These are phyloP conservation scores for Venturia asperata DNA, from an alignment of 2,329 filamentous ascomycete species.

Conservation along the genomic window DNA sequence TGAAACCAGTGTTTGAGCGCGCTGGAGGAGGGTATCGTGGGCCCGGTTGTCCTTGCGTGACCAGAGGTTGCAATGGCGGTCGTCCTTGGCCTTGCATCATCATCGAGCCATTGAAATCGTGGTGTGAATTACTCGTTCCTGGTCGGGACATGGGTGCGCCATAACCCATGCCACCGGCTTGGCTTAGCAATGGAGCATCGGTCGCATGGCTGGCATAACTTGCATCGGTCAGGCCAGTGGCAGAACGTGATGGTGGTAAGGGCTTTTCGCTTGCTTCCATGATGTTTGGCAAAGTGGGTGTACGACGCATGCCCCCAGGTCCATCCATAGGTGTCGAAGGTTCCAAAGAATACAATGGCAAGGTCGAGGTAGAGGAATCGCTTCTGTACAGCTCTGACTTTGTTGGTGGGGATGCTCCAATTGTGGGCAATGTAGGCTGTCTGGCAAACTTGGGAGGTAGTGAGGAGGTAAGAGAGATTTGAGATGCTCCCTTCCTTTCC, in stretches of 20 bases:
- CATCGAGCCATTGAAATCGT: slow-evolving; percentile 16
- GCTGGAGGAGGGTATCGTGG: slow-evolving; percentile 7
- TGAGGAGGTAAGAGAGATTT: neutral
- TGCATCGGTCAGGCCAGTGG: slow-evolving; percentile 45
- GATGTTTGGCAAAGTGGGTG: slow-evolving; percentile 38
- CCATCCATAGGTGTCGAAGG: slow-evolving; percentile 47
- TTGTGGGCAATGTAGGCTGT: slow-evolving; percentile 61
- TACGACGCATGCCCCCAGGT: slow-evolving; percentile 24
- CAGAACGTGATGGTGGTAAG: slow-evolving; percentile 44
- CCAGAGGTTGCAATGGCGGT: neutral
- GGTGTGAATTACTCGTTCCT: slow-evolving; percentile 3
- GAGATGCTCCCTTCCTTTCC: slow-evolving; percentile 37
- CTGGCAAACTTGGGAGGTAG: slow-evolving; percentile 39
- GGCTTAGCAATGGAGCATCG: slow-evolving; percentile 54
- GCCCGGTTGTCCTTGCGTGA: neutral
- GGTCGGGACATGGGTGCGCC: slow-evolving; percentile 22
- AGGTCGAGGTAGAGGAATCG: slow-evolving; percentile 53
- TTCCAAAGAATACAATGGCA: slow-evolving; percentile 57
- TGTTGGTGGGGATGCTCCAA: slow-evolving; percentile 49
- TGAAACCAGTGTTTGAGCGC: slow-evolving; percentile 9
- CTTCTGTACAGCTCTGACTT: slow-evolving; percentile 50
- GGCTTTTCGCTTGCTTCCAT: slow-evolving; percentile 33
- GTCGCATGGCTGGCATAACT: slow-evolving; percentile 49
- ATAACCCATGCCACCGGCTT: slow-evolving; percentile 56
- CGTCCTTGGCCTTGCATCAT: slow-evolving; percentile 13